Conservation (phyloP, 106 monocot genomes). For the Chionographis japonica region DNA sequence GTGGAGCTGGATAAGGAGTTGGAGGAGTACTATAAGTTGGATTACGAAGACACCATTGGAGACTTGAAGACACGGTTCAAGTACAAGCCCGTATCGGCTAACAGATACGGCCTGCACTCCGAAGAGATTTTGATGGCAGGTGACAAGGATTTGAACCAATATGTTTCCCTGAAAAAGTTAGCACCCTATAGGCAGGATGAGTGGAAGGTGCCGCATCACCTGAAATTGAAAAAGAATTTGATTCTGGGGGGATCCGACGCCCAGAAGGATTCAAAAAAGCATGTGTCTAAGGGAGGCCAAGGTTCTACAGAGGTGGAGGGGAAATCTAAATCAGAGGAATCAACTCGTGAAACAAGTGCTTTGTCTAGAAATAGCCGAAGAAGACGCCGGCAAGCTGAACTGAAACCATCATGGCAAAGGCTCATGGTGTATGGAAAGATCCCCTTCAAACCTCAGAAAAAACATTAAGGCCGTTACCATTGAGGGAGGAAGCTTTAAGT, state of each 20-base stretch:
- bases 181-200: conserved; percentile 82
- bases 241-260: conserved; percentile 36
- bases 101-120: conserved; percentile 56
- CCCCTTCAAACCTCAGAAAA: conserved; percentile 35
- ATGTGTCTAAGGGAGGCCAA: neutral
- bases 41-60: conserved; percentile 94
- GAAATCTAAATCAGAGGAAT: conserved; percentile 16
- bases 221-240: conserved; percentile 56
- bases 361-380: conserved; percentile 38
- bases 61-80: conserved; percentile 94
- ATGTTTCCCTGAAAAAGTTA: conserved; percentile 85
- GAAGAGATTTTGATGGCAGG: conserved; percentile 68
- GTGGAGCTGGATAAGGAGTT: conserved; percentile 88
- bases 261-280: conserved; percentile 26
- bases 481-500: neutral
- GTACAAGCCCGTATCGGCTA: conserved; percentile 61
- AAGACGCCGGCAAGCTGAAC: conserved; percentile 36
- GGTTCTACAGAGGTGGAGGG: conserved; percentile 6
- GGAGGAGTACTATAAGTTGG: conserved; percentile 96
- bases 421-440: conserved; percentile 60
- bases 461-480: conserved; percentile 14
- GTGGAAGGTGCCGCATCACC: conserved; percentile 86
- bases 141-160: conserved; percentile 92
- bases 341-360: conserved; percentile 22
- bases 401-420: conserved; percentile 47